Evolutionary conservation across 352 stramenopile species (phyloP).

Genomic region (Pythium coloratum): DNA sequence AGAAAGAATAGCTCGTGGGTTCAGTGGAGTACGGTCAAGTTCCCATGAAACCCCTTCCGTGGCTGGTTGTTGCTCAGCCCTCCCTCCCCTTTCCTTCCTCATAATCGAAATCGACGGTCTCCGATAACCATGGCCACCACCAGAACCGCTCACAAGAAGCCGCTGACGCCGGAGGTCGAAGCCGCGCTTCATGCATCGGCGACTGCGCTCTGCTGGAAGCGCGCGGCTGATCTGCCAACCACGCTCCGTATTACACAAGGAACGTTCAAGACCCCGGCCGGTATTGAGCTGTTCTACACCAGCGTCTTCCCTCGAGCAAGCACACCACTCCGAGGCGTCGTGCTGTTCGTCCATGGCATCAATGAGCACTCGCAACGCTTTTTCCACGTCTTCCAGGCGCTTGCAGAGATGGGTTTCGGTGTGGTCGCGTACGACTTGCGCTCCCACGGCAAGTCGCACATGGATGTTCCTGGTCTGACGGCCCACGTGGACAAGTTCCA

Average conservation of each 20-base stretch:
- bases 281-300: slow-evolving; percentile 18
- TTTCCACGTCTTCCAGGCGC: slow-evolving; percentile 23
- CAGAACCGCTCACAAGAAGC: not conserved
- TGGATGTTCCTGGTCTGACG: not conserved
- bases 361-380: slow-evolving; percentile 26
- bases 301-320: slow-evolving; percentile 18
- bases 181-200: slow-evolving; percentile 12
- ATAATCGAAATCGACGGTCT: not conserved
- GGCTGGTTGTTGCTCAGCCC: not conserved
- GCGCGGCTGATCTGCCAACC: slow-evolving; percentile 12
- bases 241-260: slow-evolving; percentile 9
- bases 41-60: not conserved
- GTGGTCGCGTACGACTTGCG: slow-evolving; percentile 23
- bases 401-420: slow-evolving; percentile 4
- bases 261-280: not conserved
- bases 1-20: no score
- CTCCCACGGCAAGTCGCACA: slow-evolving; percentile 12
- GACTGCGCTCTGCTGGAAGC: slow-evolving; percentile 20
- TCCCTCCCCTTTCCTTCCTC: not conserved
- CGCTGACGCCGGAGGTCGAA: slow-evolving; percentile 2
- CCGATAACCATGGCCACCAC: not conserved
- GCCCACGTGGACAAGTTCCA: slow-evolving; percentile 18
- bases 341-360: slow-evolving; percentile 28
- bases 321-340: slow-evolving; percentile 25
- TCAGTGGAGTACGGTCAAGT: no score